phyloP scores from a whole-genome alignment of 2,329 filamentous ascomycete species.

The Xylaria sp. region DNA sequence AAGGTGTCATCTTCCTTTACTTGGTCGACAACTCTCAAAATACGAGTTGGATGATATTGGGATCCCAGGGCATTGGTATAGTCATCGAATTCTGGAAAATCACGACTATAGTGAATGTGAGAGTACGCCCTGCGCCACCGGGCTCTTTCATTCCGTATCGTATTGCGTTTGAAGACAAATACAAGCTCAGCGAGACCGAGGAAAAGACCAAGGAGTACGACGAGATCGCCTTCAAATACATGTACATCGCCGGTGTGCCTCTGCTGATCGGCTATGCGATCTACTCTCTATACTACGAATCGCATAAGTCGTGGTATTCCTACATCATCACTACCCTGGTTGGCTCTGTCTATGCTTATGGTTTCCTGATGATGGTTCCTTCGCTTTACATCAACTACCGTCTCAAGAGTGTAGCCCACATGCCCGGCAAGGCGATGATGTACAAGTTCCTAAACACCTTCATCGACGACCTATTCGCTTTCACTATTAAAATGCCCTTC shows the following conservation, averaged over 20 bases:
- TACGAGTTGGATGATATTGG: conserved; percentile 98
- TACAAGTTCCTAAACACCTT: conserved; percentile 99
- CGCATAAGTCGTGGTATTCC: conserved; percentile 97
- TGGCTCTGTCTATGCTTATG: conserved; percentile 95
- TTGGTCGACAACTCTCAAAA: conserved; percentile 96
- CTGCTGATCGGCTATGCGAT: conserved; percentile 85
- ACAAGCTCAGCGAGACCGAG: conserved; percentile 92
- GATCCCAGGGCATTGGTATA: conserved; percentile 84
- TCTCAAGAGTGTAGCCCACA: conserved; percentile 92
- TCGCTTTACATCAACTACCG: conserved; percentile 99
- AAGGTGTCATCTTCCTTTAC: conserved; percentile 93
- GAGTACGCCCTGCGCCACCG: conserved; percentile 70
- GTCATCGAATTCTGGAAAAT: conserved; percentile 85
- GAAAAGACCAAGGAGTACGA: conserved; percentile 99
- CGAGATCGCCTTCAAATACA: conserved; percentile 95
- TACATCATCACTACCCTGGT: conserved; percentile 95
- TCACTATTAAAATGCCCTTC: conserved; percentile 99
- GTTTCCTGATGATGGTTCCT: conserved; percentile 99
- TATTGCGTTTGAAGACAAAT: conserved; percentile 92
- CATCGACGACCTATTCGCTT: conserved; percentile 97
- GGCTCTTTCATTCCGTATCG: conserved; percentile 78
- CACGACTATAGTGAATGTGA: conserved; percentile 91
- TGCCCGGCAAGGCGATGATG: conserved; percentile 95
- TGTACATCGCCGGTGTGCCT: conserved; percentile 90
- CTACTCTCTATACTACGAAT: conserved; percentile 91